Conservation (phyloP, 2,329 filamentous ascomycete species). For the Grosmannia clavigera region DNA sequence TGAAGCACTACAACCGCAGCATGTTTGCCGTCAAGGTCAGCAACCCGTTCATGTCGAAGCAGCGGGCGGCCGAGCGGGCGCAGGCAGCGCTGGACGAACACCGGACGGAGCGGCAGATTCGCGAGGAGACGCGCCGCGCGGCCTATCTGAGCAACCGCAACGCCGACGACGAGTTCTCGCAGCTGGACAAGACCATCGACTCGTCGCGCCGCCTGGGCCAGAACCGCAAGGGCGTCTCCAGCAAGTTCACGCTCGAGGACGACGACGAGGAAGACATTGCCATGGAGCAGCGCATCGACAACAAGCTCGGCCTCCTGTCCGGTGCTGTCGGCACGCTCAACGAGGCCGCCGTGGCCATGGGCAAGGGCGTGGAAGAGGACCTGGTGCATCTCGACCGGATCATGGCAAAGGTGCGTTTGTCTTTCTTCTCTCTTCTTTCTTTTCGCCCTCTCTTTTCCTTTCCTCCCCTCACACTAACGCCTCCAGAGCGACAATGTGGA, state of each 20-base stretch:
- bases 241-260: constrained; percentile 14
- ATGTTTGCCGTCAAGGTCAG: constrained; percentile 79
- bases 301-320: constrained; percentile 51
- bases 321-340: constrained; percentile 61
- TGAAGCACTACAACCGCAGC: constrained; percentile 75
- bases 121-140: constrained; percentile 40
- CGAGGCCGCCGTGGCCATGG: constrained; percentile 18
- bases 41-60: constrained; percentile 64
- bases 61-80: constrained; percentile 51
- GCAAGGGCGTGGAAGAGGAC: constrained; percentile 53
- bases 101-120: constrained; percentile 50
- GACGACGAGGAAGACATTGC: constrained; percentile 14
- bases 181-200: constrained; percentile 49
- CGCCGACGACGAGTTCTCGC: constrained; percentile 37
- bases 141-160: constrained; percentile 22
- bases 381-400: constrained; percentile 61
- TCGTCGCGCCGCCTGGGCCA: constrained; percentile 36
- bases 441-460: neutral
- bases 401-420: constrained; percentile 54
- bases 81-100: constrained; percentile 57
- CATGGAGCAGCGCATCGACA: constrained; percentile 39
- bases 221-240: constrained; percentile 21
- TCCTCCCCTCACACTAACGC: neutral
- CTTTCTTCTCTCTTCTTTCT: neutral
- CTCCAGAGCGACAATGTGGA: constrained; percentile 67